Percentiles rank a stretch among this genome's conserved stretches.
phyloP scores from a whole-genome alignment of 495 filamentous ascomycete genomes.

The Chaetomium tenue region DNA sequence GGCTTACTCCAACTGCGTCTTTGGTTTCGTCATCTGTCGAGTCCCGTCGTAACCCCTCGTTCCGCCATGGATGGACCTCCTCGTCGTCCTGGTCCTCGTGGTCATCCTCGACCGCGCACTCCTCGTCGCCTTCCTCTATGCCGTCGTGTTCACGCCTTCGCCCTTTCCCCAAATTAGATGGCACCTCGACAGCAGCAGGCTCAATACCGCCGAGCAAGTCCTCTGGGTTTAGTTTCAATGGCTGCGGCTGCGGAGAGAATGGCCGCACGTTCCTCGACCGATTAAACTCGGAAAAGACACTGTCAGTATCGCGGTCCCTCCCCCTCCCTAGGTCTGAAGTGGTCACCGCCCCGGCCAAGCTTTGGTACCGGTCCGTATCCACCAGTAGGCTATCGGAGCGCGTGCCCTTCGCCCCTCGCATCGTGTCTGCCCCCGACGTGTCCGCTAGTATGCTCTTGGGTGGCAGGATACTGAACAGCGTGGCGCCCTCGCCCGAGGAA shows the following conservation, averaged over 20 bases:
- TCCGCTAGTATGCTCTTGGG: constrained; percentile 55
- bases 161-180: not conserved
- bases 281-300: constrained; percentile 55
- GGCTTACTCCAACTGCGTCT: constrained; percentile 19
- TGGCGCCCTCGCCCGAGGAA: constrained; percentile 38
- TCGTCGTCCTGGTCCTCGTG: constrained; percentile 27
- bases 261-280: constrained; percentile 48
- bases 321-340: constrained; percentile 18
- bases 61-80: constrained; percentile 35
- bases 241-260: constrained; percentile 53
- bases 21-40: constrained; percentile 15
- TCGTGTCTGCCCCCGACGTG: constrained; percentile 34
- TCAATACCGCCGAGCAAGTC: constrained; percentile 34
- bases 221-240: constrained; percentile 42
- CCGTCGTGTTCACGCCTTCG: constrained; percentile 20
- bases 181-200: constrained; percentile 6
- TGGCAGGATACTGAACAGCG: constrained; percentile 59
- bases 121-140: constrained; percentile 24
- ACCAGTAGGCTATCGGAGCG: constrained; percentile 49
- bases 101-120: constrained; percentile 23
- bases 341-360: constrained; percentile 44
- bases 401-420: constrained; percentile 29
- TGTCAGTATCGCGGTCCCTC: constrained; percentile 42
- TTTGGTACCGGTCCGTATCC: constrained; percentile 51
- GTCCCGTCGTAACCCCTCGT: constrained; percentile 29